Evolutionary conservation across 768 basidiomycete species (phyloP), one percentile per base, ranked within the genome.

Genomic region (Phanerochaete carnosa): DNA sequence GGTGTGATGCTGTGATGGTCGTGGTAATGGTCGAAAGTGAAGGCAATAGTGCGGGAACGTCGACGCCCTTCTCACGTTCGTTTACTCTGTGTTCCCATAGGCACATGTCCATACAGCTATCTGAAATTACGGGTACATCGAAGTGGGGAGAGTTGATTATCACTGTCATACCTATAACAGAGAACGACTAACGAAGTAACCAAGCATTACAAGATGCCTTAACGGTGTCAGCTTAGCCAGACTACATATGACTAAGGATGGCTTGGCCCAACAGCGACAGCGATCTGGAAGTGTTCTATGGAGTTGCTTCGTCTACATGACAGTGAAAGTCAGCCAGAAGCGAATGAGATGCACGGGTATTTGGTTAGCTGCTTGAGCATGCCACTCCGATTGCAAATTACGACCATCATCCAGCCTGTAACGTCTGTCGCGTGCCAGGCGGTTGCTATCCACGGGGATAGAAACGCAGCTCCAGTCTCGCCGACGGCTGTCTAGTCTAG

Each of bases 311-410:
- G 11, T 19, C 9, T 39, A 9, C 37, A 19, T 19, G 45, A 46
- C 45, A 19, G 45, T 5, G n/a, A 46, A 7, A 46, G 45, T 19
- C 6, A 46, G 19, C n/a, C 7, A 8, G 45, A 7, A 46, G 16
- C 45, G 6, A 8, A 19, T 46, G 19, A 19, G 16, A 19, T 25
- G 23, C 45, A 19, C 45, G 16, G 7, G 45, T 5, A 19, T 25
- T 11, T 49, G 3, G 47, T 26, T 5, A 19, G 16, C 6, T 29
- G 22, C 25, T 49, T 25, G 22, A 5, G 28, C 47, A 49, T 26
- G 22, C 47, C 28, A 49, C 62, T 70, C 69, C 66, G 69, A 64
- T 70, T 70, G 69, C 69, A 70, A 70, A 70, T 70, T 68, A 68
- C 65, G 37, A 57, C 69, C 61, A 15, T 70, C 69, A 70, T 65